phyloP scores from a whole-genome alignment of 345 rosid species.

The Salix arbutifolia region DNA sequence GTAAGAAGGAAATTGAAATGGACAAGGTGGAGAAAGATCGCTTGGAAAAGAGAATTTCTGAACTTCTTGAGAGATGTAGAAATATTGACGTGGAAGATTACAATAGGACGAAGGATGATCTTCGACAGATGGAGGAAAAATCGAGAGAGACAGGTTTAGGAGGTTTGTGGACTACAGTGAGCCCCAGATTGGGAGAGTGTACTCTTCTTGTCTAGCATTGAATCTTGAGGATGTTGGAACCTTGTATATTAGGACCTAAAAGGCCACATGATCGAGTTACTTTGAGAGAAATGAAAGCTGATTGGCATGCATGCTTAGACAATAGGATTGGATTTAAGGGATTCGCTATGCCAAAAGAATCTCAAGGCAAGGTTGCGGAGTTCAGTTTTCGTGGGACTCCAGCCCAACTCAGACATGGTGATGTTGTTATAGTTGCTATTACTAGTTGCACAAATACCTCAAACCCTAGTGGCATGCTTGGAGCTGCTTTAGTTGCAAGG shows the following conservation, averaged over 20 bases:
- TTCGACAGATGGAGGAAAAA: too few relatives aligned
- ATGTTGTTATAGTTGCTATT: conserved; percentile 91
- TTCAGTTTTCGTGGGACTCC: conserved; percentile 60
- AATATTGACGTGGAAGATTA: too few relatives aligned
- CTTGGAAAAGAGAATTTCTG: too few relatives aligned
- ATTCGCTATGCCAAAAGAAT: conserved; percentile 74
- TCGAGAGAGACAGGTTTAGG: too few relatives aligned
- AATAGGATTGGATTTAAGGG: conserved; percentile 92
- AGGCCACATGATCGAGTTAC: conserved; percentile 96
- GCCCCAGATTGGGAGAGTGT: conserved; percentile 58
- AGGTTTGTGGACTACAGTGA: conserved; percentile 89
- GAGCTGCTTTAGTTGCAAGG: conserved; percentile 91
- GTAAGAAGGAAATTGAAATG: too few relatives aligned
- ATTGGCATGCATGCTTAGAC: conserved; percentile 87
- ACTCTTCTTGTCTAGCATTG: conserved; percentile 68
- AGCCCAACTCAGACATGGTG: conserved; percentile 75
- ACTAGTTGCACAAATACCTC: conserved; percentile 98
- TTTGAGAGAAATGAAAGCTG: conserved; percentile 84
- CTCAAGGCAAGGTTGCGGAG: conserved; percentile 64
- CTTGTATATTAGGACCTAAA: conserved; percentile 86
- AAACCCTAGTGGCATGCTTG: conserved; percentile 95
- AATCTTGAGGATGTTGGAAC: conserved; percentile 75
- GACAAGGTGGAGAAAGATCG: too few relatives aligned
- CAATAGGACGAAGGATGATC: too few relatives aligned
- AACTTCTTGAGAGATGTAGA: too few relatives aligned